Evolutionary conservation across 352 stramenopile genomes (phyloP).

Genomic region (Albugo laibachii): DNA sequence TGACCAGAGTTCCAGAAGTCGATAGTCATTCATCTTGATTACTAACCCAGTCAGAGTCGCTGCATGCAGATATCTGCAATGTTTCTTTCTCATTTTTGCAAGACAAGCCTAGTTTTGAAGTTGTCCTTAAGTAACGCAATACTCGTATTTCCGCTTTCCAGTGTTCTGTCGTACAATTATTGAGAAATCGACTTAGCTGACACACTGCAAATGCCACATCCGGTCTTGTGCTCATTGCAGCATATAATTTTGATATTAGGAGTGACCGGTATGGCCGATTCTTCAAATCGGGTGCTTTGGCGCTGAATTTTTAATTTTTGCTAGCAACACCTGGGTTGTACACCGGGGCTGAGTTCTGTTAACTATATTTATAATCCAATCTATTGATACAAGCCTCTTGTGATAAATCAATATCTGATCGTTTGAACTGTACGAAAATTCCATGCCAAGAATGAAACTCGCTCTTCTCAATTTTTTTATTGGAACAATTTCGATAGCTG

Average conservation of each 20-base stretch:
- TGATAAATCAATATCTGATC: slow-evolving; percentile 6
- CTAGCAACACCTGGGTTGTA: not conserved
- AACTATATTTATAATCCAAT: not conserved
- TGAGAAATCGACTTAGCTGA: not conserved
- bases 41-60: not conserved
- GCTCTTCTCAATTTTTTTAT: slow-evolving; percentile 7
- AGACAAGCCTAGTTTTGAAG: not conserved
- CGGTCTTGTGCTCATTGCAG: not conserved
- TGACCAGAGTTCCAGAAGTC: not conserved
- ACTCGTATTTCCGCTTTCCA: not conserved
- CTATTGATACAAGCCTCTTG: slow-evolving; percentile 10
- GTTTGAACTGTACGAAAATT: slow-evolving; percentile 5
- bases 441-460: slow-evolving; percentile 10
- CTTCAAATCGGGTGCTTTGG: not conserved
- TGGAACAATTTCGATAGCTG: slow-evolving; percentile 2
- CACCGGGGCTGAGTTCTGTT: not conserved
- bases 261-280: not conserved
- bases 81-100: not conserved
- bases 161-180: not conserved
- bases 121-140: not conserved
- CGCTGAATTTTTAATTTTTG: not conserved
- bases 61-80: not conserved
- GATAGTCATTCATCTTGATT: not conserved
- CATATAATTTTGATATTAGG: not conserved
- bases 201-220: not conserved